Base-by-base conservation (phyloP, 202 grass and related monocot genomes). In the Zoysia matrella region DNA sequence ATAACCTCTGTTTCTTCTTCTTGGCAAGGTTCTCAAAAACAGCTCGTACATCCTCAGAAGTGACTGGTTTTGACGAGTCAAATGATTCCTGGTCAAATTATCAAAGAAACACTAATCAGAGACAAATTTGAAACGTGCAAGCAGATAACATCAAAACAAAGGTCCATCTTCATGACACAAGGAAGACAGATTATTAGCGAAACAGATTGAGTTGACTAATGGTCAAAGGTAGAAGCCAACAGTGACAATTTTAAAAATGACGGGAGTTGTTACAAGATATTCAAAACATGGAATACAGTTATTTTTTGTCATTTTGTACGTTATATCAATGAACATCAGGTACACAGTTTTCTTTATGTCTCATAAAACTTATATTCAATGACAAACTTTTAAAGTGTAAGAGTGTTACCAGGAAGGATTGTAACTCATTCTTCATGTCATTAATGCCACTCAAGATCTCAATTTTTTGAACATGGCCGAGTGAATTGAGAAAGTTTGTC, bases 381-480 rank as follows among this genome's bases (percentile, higher is more conserved):
- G 14, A 8, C 42, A 41, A 67, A 80, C 3, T 39, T 63, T 62
- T 66, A 40, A 73, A 65, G 69, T 72, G 66, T 36, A 10, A 85
- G 77, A 85, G 12, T 58, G 7, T 87, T 96, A 99, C 96, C 96
- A 99, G 5, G 77, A 99, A 99, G 74, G 93, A 92, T 50, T 82
- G 93, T 22, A 99, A 74, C 69, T 95, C 96, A 87, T 92, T 85
- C 83, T 99, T 93, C 83, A 99, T 92, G 75, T 95, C 96, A 87
- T 81, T 89, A 67, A 99, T 95, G 50, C 89, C 96, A 87, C 89
- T 92, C 71, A 95, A 67, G 63, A 99, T 85, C 83, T 99, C 96
- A 10, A 99, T 99, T 81, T 99, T 95, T 84, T 99, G 93, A 70
- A 99, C 81, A 92, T 99, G 96, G 69, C 87, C 40, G 13, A 99